Evolutionary conservation across 2,329 filamentous ascomycete species (phyloP), one percentile per base, ranked within the genome.

Genomic region (Orbilia javanica): DNA sequence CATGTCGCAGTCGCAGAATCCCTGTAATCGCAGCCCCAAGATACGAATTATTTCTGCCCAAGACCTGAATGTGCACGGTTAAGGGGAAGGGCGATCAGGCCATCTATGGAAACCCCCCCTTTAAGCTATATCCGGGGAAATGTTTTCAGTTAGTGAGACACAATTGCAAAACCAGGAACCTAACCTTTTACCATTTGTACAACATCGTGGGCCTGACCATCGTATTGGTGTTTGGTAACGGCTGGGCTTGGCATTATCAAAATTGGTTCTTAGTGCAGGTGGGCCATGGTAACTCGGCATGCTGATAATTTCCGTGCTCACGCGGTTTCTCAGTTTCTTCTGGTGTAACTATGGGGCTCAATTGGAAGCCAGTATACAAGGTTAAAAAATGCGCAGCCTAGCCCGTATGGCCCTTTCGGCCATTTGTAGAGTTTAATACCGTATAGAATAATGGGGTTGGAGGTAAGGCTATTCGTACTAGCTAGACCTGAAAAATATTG

Each of bases 211-310:
- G 27, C 50, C 50, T 57, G 29, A 29, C 11, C 42, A 42, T 42
- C 34, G 34, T 42, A 60, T 15, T 22, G 42, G 42, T 13, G 2
- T 39, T 11, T 25, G 11, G 18, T 20, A 27, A 25, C 18, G 34
- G n/a, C n/a, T n/a, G n/a, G 13, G 20, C 34, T 60, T 60, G 53
- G 53, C 53, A 60, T 60, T 60, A 39, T 60, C 15, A 60, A 42
- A 60, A 10, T 60, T 42, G 42, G 42, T 60, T 42, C 18, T 22
- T 39, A 42, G 55, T 42, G 55, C 34, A 57, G 25, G 11, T 29
- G 50, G 42, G 42, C 42, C 39, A 44, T 44, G 42, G 42, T 13
- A 31, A 29, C 10, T 29, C 34, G 31, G 18, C 20, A 60, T 39
- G 11, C 55, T 27, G 22, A 42, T 60, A 42, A 60, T 60, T 60